A percentile compares a stretch with the other conserved stretches of the same genome.
These are phyloP conservation scores for Chamaenerion angustifolium DNA, from an alignment of 345 rosid genomes.

Conservation along the genomic window DNA sequence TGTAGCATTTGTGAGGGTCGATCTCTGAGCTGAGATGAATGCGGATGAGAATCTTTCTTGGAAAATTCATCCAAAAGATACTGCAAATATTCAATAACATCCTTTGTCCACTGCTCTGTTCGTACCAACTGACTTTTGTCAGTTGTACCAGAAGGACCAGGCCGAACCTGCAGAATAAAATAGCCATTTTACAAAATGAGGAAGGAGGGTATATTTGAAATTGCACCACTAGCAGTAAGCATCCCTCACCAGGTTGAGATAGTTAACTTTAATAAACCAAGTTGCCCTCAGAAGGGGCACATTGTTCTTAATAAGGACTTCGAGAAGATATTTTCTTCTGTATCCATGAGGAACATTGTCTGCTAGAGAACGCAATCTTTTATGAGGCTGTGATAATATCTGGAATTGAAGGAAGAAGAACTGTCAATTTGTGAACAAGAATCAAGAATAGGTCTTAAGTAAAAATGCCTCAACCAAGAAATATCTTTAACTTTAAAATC, in stretches of 20 bases:
- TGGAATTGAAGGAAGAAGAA: slow-evolving; percentile 18
- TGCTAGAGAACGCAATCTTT: slow-evolving; percentile 69
- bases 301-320: slow-evolving; percentile 83
- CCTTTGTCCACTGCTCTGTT: slow-evolving; percentile 92
- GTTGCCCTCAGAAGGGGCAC: slow-evolving; percentile 94
- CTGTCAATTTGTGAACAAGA: neutral
- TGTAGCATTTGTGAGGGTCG: slow-evolving; percentile 51
- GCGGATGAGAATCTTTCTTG: slow-evolving; percentile 46
- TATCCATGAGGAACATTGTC: slow-evolving; percentile 84
- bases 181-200: neutral
- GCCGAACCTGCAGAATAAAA: slow-evolving; percentile 47
- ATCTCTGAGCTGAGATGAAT: slow-evolving; percentile 41
- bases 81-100: slow-evolving; percentile 84
- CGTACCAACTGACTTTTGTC: slow-evolving; percentile 56
- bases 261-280: slow-evolving; percentile 92
- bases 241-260: slow-evolving; percentile 78
- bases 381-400: slow-evolving; percentile 79
- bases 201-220: neutral
- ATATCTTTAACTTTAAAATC: too few relatives aligned
- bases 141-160: slow-evolving; percentile 57
- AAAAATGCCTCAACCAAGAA: too few relatives aligned
- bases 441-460: too few relatives aligned
- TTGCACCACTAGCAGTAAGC: slow-evolving; percentile 6
- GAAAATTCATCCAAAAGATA: slow-evolving; percentile 62
- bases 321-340: slow-evolving; percentile 61